These are phyloP conservation scores for Suhomyces bribrorum DNA, from an alignment of 1,139 yeast genomes.

Conservation along the genomic window DNA sequence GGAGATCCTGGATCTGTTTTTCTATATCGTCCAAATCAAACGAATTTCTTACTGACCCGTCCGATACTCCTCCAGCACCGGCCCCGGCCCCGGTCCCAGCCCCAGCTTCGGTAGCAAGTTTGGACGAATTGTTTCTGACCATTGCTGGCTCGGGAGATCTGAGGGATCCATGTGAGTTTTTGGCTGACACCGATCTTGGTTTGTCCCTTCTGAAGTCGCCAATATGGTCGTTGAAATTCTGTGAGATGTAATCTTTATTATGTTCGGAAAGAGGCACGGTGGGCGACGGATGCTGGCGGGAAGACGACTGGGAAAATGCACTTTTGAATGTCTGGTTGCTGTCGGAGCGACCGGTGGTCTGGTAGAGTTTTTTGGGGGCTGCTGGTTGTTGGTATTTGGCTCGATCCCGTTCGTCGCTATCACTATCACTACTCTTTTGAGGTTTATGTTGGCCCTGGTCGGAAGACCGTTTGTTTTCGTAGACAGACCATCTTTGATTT, in stretches of 20 bases:
- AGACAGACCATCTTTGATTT: constrained; percentile 30
- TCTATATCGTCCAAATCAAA: constrained; percentile 13
- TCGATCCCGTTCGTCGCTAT: constrained; percentile 1
- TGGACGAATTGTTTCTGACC: constrained; percentile 2
- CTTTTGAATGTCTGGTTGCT: constrained; percentile 11
- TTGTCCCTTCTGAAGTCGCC: constrained; percentile 18
- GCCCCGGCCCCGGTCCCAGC: too few species aligned
- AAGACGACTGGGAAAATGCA: constrained; percentile 7
- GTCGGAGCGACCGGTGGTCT: constrained; percentile 6
- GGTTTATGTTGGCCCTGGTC: constrained; percentile 7
- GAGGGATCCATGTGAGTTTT: constrained; percentile 10
- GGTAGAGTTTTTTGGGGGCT: constrained; percentile 2
- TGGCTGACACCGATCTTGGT: constrained; percentile 14
- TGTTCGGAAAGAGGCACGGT: constrained; percentile 9
- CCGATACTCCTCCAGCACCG: constrained; percentile 1
- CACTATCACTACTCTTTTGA: constrained; percentile 10
- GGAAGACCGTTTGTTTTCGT: constrained; percentile 20
- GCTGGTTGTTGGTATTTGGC: not conserved
- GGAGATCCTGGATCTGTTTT: constrained; percentile 10
- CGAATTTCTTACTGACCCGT: constrained; percentile 1
- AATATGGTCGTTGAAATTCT: constrained; percentile 16
- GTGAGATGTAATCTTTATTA: constrained; percentile 13
- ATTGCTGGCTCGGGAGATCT: constrained; percentile 9
- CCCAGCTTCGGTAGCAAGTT: not conserved
- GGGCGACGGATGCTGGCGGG: constrained; percentile 4